Evolutionary conservation across 371 early-diverging fungal genomes (phyloP), one percentile per base, ranked within the genome.

Genomic region (Vairimorpha necatrix): DNA sequence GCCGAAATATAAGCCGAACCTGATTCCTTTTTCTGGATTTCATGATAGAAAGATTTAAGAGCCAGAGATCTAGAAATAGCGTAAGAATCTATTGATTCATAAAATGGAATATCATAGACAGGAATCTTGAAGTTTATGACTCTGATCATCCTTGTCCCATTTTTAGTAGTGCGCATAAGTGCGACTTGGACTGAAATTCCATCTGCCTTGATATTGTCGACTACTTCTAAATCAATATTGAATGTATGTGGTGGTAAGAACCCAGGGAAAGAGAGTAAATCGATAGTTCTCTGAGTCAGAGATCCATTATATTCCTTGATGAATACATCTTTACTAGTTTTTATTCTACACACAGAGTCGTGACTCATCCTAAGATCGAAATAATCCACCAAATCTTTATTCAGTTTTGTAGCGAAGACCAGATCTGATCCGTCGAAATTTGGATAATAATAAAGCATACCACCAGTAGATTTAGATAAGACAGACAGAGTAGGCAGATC

Each of bases 161-260:
- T 83, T 56, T 85, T 84, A 20, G 38, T 78, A 3, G 94, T 95
- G 76, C 94, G 91, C 48, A 97, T 85, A 39, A 97, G 83, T 0
- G 98, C 96, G 0, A 94, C 91, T 85, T 98, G 99, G 88, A 97
- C 90, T 83, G 91, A 93, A 9, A 91, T 90, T 6, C 90, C 88
- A 0, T 89, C 87, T 4, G 88, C 86, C 42, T 88, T 88, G 53
- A 95, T 80, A 46, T 89, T 89, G 62, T 94, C 93, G 34, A 92
- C 92, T 69, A 94, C 88, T 56, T 88, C 86, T 47, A 93, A 82
- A 75, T 96, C 94, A 30, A 96, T 90, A 2, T 90, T 90, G 80
- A 95, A 94, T 26, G 89, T 87, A 84, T 96, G 94, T 80, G 93
- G 89, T 54, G 96, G 92, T 73, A 89, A 90, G 6, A 93, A 96